phyloP scores from a whole-genome alignment of 148 eudicot genomes.

The Rhododendron mucronatum region DNA sequence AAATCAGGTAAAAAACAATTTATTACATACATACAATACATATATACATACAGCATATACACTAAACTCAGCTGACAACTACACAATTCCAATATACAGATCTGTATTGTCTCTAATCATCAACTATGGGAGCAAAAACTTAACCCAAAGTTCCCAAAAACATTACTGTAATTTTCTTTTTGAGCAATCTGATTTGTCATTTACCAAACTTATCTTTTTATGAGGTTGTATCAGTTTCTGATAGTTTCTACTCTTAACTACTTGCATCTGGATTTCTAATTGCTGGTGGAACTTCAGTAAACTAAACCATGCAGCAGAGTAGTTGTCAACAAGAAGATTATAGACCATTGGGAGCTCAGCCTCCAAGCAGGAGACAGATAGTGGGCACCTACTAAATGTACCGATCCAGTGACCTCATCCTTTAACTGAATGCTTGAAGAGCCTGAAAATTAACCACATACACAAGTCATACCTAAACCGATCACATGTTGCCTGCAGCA shows the following conservation, averaged over 20 bases:
- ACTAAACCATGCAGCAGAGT: slow-evolving; percentile 21
- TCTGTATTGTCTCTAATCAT: not conserved
- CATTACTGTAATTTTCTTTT: too few species aligned
- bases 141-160: not conserved
- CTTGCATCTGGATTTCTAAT: not conserved
- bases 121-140: not conserved
- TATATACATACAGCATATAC: not conserved
- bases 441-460: slow-evolving; percentile 40
- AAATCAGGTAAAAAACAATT: not conserved
- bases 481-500: not conserved
- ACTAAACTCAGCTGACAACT: not conserved
- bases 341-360: slow-evolving; percentile 29
- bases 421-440: slow-evolving; percentile 73
- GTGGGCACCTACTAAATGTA: slow-evolving; percentile 86
- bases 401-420: slow-evolving; percentile 85
- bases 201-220: not conserved
- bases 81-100: not conserved
- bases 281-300: not conserved
- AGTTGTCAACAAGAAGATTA: slow-evolving; percentile 24
- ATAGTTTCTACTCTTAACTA: not conserved
- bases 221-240: not conserved
- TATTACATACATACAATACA: not conserved
- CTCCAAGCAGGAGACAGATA: slow-evolving; percentile 44
- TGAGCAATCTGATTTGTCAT: not conserved
- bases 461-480: not conserved